phyloP scores from a whole-genome alignment of 176 grass and related monocot genomes.

The Neostapfia colusana region DNA sequence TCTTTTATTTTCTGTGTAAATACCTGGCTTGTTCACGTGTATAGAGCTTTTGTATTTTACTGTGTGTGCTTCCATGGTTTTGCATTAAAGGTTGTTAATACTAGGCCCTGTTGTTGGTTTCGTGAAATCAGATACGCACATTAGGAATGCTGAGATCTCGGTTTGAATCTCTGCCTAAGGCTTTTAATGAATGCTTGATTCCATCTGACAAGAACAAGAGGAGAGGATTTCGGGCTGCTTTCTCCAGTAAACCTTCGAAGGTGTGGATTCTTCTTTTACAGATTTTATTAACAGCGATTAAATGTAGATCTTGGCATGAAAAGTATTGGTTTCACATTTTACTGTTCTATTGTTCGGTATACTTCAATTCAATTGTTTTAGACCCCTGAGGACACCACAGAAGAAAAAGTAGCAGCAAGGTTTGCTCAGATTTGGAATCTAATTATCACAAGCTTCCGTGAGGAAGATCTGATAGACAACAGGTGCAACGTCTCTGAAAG shows the following conservation, averaged over 20 bases:
- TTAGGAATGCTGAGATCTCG: conserved; percentile 91
- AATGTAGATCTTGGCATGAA: conserved; percentile 18
- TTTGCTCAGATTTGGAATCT: conserved; percentile 98
- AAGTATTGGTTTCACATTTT: conserved; percentile 15
- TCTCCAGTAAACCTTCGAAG: conserved; percentile 73
- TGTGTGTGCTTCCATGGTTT: conserved; percentile 23
- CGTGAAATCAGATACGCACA: conserved; percentile 70
- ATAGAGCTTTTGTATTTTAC: conserved; percentile 11
- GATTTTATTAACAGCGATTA: conserved; percentile 24
- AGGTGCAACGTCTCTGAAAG: conserved; percentile 42
- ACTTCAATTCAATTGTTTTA: conserved; percentile 44
- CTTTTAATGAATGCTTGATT: conserved; percentile 75
- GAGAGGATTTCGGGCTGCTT: conserved; percentile 62
- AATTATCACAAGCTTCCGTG: conserved; percentile 91
- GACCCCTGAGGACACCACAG: conserved; percentile 53
- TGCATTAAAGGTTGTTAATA: background rate
- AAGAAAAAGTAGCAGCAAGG: conserved; percentile 65
- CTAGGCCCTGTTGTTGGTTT: conserved; percentile 23
- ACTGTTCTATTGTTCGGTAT: conserved; percentile 3
- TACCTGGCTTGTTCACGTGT: conserved; percentile 1
- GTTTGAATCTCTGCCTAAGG: conserved; percentile 65
- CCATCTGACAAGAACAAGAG: conserved; percentile 63
- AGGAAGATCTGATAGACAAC: conserved; percentile 87
- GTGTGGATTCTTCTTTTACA: conserved; percentile 42
- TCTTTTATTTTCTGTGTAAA: background rate